Percentiles rank a stretch among this genome's conserved stretches.
Conservation (phyloP, 495 filamentous ascomycete genomes). For the Penicillium argentinense region DNA sequence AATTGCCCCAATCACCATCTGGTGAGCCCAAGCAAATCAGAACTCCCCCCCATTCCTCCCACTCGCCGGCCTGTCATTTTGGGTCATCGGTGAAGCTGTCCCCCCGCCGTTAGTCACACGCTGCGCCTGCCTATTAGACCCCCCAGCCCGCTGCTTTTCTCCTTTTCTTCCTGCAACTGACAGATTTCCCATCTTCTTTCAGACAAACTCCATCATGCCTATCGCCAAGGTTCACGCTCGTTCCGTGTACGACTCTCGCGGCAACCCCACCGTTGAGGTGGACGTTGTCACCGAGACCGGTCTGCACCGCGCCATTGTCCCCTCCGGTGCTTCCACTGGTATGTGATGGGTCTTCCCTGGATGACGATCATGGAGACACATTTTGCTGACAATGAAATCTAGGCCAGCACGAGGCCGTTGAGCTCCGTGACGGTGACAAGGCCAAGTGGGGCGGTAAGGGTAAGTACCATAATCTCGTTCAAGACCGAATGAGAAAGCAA, state of each 20-base stretch:
- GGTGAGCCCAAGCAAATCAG: constrained; percentile 25
- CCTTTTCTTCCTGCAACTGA: constrained; percentile 24
- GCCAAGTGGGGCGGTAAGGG: constrained; percentile 95
- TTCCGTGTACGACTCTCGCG: constrained; percentile 98
- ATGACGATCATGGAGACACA: not conserved
- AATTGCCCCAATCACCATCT: constrained; percentile 23
- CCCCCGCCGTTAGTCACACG: constrained; percentile 41
- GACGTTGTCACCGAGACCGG: constrained; percentile 96
- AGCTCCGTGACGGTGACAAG: constrained; percentile 99
- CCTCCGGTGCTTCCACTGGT: constrained; percentile 97
- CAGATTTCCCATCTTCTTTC: constrained; percentile 26
- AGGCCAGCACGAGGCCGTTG: constrained; percentile 97
- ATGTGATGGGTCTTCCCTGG: constrained; percentile 37
- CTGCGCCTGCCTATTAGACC: constrained; percentile 28
- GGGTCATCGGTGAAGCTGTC: constrained; percentile 48
- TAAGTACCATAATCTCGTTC: constrained; percentile 25
- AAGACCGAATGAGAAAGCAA: not conserved
- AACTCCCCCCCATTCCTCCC: constrained; percentile 16
- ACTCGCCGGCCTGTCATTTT: constrained; percentile 39
- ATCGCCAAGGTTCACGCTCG: constrained; percentile 99
- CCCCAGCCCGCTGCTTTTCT: constrained; percentile 23
- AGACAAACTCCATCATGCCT: constrained; percentile 63
- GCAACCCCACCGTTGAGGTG: constrained; percentile 94
- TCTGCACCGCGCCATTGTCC: constrained; percentile 97
- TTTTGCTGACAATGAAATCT: constrained; percentile 6